These are phyloP conservation scores for Immersiella caudata DNA, from an alignment of 495 filamentous ascomycete species.

Conservation along the genomic window DNA sequence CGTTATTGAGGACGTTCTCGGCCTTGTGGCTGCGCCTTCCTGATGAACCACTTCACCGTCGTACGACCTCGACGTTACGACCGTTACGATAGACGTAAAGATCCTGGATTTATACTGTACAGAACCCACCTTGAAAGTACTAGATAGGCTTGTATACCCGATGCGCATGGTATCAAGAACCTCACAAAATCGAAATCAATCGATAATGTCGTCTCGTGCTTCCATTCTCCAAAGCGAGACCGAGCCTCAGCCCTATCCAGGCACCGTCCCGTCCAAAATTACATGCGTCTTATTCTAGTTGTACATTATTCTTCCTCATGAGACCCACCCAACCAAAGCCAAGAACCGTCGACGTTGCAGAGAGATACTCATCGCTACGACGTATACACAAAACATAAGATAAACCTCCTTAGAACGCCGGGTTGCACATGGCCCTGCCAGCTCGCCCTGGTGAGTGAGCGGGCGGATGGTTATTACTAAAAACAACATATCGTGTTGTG, in stretches of 20 bases:
- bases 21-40: conserved; percentile 68
- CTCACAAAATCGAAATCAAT: background rate
- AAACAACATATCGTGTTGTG: background rate
- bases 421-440: conserved; percentile 1
- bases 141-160: background rate
- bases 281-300: background rate
- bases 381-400: background rate
- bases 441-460: background rate
- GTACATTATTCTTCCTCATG: background rate
- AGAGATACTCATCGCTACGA: background rate
- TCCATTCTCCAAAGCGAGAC: background rate
- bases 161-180: background rate
- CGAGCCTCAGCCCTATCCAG: background rate
- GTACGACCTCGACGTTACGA: background rate
- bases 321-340: background rate
- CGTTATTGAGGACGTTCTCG: conserved; percentile 82
- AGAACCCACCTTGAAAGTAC: background rate
- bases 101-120: background rate
- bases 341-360: background rate
- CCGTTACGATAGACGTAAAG: background rate
- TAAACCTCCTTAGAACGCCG: conserved; percentile 1
- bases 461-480: background rate
- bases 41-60: conserved; percentile 35
- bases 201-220: background rate
- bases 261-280: background rate